phyloP scores from a whole-genome alignment of 176 grass and related monocot species.

The Rhynchospora breviuscula region DNA sequence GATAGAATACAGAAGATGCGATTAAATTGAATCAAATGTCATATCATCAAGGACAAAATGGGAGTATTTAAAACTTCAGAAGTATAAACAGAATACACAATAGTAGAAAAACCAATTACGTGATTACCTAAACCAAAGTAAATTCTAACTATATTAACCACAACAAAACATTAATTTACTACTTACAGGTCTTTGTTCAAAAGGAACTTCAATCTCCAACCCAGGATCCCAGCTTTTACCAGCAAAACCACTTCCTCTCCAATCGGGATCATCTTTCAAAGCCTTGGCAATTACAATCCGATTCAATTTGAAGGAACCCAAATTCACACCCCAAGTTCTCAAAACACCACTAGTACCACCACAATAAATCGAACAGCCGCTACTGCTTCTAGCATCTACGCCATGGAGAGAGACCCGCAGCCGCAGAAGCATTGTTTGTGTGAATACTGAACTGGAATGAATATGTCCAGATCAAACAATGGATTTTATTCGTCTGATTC shows the following conservation, averaged over 20 bases:
- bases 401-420: conserved; percentile 41
- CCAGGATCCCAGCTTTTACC: conserved; percentile 76
- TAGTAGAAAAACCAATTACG: background rate
- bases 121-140: background rate
- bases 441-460: background rate
- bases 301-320: conserved; percentile 14
- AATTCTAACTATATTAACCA: background rate
- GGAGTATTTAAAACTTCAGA: background rate
- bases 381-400: background rate
- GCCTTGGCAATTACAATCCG: conserved; percentile 40
- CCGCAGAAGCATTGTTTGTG: conserved; percentile 49
- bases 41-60: background rate
- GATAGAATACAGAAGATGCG: background rate
- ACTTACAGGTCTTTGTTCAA: conserved; percentile 84
- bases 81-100: background rate
- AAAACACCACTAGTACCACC: background rate
- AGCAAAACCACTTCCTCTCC: conserved; percentile 52
- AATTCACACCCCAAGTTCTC: conserved; percentile 1
- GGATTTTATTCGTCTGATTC: conserved; percentile 7
- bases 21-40: background rate
- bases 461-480: background rate
- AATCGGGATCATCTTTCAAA: conserved; percentile 57
- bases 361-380: background rate
- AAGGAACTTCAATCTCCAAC: conserved; percentile 79
- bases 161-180: background rate